Conservation (phyloP, 2,329 filamentous ascomycete genomes). For the Verticillium isaacii region DNA sequence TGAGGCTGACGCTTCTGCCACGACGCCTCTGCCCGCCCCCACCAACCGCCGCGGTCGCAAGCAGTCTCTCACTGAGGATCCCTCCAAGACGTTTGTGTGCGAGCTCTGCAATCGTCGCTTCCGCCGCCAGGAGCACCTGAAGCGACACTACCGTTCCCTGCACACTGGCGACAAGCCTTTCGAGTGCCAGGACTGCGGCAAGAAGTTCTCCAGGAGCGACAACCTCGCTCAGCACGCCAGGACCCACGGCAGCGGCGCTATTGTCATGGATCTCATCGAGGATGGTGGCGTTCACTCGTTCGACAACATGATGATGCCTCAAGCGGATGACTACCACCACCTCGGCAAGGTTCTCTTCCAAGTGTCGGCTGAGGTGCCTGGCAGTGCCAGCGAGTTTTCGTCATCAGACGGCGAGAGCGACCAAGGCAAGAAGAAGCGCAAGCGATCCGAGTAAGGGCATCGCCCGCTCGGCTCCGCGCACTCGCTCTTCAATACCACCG, state of each 20-base stretch:
- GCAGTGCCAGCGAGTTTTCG: slow-evolving; percentile 55
- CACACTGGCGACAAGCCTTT: slow-evolving; percentile 99
- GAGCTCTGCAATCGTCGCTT: slow-evolving; percentile 95
- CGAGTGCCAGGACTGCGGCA: slow-evolving; percentile 94
- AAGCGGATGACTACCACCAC: slow-evolving; percentile 56
- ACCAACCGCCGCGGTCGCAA: slow-evolving; percentile 93
- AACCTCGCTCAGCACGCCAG: slow-evolving; percentile 95
- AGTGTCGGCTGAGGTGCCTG: slow-evolving; percentile 68
- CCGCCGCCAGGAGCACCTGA: slow-evolving; percentile 96
- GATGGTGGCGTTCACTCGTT: slow-evolving; percentile 51
- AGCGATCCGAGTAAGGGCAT: slow-evolving; percentile 59
- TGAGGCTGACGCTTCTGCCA: slow-evolving; percentile 23
- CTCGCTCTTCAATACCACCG: slow-evolving; percentile 8
- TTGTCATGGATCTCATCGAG: slow-evolving; percentile 86
- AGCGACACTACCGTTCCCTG: slow-evolving; percentile 96
- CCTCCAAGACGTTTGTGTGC: slow-evolving; percentile 97
- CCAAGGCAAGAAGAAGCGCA: slow-evolving; percentile 72
- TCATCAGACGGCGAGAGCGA: slow-evolving; percentile 47
- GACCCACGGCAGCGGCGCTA: slow-evolving; percentile 84
- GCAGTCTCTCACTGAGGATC: slow-evolving; percentile 96
- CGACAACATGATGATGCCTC: slow-evolving; percentile 38
- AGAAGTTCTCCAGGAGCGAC: slow-evolving; percentile 98
- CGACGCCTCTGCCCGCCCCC: slow-evolving; percentile 44
- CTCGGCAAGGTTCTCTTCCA: slow-evolving; percentile 80
- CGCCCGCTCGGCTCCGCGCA: slow-evolving; percentile 1